Evolutionary conservation across 2,329 filamentous ascomycete species (phyloP).

Genomic region (Peltaster fructicola): DNA sequence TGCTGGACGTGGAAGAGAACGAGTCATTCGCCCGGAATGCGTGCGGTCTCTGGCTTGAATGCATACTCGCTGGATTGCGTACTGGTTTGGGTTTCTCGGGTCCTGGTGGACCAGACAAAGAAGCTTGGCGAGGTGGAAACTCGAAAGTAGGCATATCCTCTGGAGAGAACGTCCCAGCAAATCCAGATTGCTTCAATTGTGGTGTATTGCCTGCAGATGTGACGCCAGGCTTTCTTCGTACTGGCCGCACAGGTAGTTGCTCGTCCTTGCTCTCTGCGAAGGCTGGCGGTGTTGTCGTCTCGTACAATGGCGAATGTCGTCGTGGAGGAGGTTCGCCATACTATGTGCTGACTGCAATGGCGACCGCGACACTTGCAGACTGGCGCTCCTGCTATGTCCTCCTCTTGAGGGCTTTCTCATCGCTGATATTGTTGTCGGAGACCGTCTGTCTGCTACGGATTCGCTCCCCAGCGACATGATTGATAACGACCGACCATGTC

Average conservation of each 20-base stretch:
- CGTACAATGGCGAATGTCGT: constrained; percentile 26
- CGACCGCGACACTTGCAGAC: constrained; percentile 48
- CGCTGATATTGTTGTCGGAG: constrained; percentile 5
- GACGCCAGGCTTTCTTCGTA: constrained; percentile 12
- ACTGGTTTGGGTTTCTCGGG: constrained; percentile 14
- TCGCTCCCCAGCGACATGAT: constrained; percentile 33
- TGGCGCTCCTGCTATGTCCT: constrained; percentile 61
- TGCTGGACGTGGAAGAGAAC: constrained; percentile 33
- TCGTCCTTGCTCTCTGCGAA: constrained; percentile 5
- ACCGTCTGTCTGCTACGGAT: constrained; percentile 11
- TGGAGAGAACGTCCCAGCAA: no score
- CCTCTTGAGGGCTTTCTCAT: constrained; percentile 31
- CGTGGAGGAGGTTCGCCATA: constrained; percentile 6
- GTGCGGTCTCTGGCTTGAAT: constrained; percentile 21
- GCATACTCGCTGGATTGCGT: constrained; percentile 15
- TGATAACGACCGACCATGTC: constrained; percentile 32
- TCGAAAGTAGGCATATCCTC: constrained; percentile 13
- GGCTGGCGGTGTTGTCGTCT: constrained; percentile 20
- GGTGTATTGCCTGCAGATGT: constrained; percentile 16
- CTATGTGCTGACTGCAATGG: constrained; percentile 3
- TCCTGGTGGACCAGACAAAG: constrained; percentile 1
- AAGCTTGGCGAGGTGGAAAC: constrained; percentile 11
- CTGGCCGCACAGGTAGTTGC: constrained; percentile 8
- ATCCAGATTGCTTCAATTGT: no score
- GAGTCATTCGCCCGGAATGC: no score